phyloP scores from a whole-genome alignment of 768 basidiomycete genomes.

The Boletus barrowsii region DNA sequence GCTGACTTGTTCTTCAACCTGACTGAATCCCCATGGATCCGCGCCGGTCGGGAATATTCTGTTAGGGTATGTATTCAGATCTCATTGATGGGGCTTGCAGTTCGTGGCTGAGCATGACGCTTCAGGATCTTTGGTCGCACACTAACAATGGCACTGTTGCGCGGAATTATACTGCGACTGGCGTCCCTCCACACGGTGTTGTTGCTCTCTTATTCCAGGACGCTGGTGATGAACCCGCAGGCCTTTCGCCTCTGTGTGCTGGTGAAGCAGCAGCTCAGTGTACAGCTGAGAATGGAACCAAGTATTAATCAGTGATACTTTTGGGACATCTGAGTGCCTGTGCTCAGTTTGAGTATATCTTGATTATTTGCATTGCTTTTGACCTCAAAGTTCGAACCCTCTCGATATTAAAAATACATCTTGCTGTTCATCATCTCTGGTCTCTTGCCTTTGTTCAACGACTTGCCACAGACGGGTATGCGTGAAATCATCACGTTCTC shows the following conservation, averaged over 20 bases:
- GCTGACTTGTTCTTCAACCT: constrained; percentile 59
- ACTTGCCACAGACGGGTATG: no score
- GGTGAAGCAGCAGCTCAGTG: constrained; percentile 46
- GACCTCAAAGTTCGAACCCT: no score
- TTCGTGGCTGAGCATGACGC: background rate
- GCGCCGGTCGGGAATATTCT: constrained; percentile 58
- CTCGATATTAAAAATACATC: no score
- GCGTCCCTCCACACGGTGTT: constrained; percentile 63
- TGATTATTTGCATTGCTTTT: no score
- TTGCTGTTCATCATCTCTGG: no score
- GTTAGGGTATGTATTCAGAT: constrained; percentile 45
- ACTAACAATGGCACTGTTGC: constrained; percentile 65
- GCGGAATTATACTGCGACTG: constrained; percentile 45
- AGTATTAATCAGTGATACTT: constrained; percentile 6
- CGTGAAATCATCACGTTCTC: no score
- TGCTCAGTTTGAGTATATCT: background rate
- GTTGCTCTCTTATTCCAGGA: constrained; percentile 62
- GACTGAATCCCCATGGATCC: constrained; percentile 68
- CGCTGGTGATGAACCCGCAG: constrained; percentile 64
- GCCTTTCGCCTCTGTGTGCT: constrained; percentile 53
- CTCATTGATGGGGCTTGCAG: background rate
- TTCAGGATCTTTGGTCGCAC: constrained; percentile 69
- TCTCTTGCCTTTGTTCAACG: no score
- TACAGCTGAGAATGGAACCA: constrained; percentile 57
- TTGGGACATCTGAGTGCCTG: background rate